Percentiles rank a stretch among this genome's conserved stretches.
Evolutionary conservation across 495 filamentous ascomycete genomes (phyloP).

Genomic region (Trichodelitschia bisporula): DNA sequence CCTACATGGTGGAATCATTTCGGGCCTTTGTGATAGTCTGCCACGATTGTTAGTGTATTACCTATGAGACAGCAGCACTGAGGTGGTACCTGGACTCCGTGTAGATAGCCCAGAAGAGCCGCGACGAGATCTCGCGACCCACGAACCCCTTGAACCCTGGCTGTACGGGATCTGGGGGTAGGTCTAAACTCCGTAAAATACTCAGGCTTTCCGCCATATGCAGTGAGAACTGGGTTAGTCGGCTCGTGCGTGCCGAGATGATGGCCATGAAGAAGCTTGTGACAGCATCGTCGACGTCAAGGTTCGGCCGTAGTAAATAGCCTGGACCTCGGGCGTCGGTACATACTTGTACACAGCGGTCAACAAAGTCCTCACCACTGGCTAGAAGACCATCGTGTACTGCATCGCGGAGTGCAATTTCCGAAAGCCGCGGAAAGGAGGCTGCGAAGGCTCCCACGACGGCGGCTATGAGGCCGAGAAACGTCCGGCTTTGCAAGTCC

Average conservation of each 20-base stretch:
- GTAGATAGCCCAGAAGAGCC: slow-evolving; percentile 58
- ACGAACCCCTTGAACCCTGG: slow-evolving; percentile 30
- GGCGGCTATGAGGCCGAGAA: slow-evolving; percentile 53
- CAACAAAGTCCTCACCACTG: slow-evolving; percentile 44
- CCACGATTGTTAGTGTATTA: slow-evolving; percentile 8
- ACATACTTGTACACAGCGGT: slow-evolving; percentile 47
- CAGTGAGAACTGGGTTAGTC: slow-evolving; percentile 22
- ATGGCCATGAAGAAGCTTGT: slow-evolving; percentile 67
- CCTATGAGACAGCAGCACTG: slow-evolving; percentile 2
- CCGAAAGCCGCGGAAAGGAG: slow-evolving; percentile 58
- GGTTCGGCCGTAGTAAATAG: slow-evolving; percentile 35
- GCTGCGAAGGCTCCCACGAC: slow-evolving; percentile 59
- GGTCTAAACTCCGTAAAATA: slow-evolving; percentile 41
- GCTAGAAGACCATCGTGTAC: slow-evolving; percentile 30
- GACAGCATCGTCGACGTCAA: slow-evolving; percentile 55
- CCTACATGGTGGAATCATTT: slow-evolving; percentile 36
- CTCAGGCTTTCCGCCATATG: slow-evolving; percentile 53
- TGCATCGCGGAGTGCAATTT: slow-evolving; percentile 40
- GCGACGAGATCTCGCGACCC: slow-evolving; percentile 49
- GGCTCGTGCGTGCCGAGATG: slow-evolving; percentile 33
- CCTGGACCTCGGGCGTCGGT: slow-evolving; percentile 42
- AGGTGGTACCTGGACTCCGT: slow-evolving; percentile 29
- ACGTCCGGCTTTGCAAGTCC: slow-evolving; percentile 39
- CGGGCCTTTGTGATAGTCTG: slow-evolving; percentile 19
- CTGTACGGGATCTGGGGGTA: slow-evolving; percentile 21